phyloP scores from a whole-genome alignment of 176 grass and related monocot species.

The Pharus latifolius region DNA sequence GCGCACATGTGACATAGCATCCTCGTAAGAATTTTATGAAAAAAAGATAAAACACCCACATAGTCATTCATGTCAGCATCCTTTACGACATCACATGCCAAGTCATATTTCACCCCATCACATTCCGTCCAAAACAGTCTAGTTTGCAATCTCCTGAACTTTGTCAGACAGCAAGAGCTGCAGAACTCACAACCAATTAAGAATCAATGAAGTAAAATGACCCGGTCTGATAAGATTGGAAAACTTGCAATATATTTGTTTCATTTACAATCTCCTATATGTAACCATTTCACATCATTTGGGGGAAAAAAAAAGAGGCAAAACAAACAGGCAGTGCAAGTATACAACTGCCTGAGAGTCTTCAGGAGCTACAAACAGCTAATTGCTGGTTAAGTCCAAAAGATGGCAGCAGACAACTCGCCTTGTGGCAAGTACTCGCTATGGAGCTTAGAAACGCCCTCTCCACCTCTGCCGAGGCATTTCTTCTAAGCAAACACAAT shows the following conservation, averaged over 20 bases:
- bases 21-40: too few species aligned
- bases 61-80: too few species aligned
- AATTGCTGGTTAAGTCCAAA: not conserved
- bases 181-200: too few species aligned
- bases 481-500: conserved; percentile 33
- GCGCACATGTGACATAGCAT: too few species aligned
- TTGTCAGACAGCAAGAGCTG: too few species aligned
- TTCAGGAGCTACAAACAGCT: conserved; percentile 5
- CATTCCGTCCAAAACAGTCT: too few species aligned
- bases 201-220: too few species aligned
- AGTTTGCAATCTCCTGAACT: too few species aligned
- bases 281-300: not conserved
- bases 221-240: too few species aligned
- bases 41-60: too few species aligned
- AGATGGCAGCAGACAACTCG: not conserved
- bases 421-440: not conserved
- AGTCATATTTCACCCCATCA: too few species aligned
- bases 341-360: not conserved
- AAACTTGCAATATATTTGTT: not conserved
- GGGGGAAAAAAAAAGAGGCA: not conserved
- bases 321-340: not conserved
- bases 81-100: too few species aligned
- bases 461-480: conserved; percentile 36
- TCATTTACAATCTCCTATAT: not conserved
- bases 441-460: conserved; percentile 30